These are phyloP conservation scores for Spathaspora sp. DNA, from an alignment of 805 yeast species.

Conservation along the genomic window DNA sequence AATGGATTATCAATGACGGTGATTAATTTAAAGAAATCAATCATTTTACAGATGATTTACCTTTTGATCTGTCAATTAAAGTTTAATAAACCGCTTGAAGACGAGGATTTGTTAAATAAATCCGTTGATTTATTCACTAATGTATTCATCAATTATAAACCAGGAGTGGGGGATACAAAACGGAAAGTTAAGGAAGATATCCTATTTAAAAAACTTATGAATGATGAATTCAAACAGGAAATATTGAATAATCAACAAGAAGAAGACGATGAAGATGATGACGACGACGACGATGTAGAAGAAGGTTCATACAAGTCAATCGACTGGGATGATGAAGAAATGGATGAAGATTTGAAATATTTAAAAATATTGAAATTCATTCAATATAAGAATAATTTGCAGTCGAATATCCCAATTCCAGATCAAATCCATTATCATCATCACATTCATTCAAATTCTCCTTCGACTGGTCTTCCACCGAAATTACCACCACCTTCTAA, in stretches of 20 bases:
- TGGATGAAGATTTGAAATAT: slow-evolving; percentile 45
- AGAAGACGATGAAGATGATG: slow-evolving; percentile 28
- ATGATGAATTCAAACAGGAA: slow-evolving; percentile 37
- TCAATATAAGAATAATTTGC: slow-evolving; percentile 29
- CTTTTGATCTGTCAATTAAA: slow-evolving; percentile 38
- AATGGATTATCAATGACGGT: slow-evolving; percentile 42
- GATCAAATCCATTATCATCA: slow-evolving; percentile 6
- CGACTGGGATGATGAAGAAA: slow-evolving; percentile 46
- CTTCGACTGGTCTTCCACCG: neutral
- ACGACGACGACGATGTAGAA: slow-evolving; percentile 22
- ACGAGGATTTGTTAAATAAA: slow-evolving; percentile 16
- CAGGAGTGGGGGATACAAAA: slow-evolving; percentile 17
- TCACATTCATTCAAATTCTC: neutral
- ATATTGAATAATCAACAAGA: slow-evolving; percentile 27
- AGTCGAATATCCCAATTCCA: neutral
- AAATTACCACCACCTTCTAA: neutral
- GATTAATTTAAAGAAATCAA: slow-evolving; percentile 40
- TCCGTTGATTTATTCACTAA: slow-evolving; percentile 32
- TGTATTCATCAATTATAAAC: slow-evolving; percentile 36
- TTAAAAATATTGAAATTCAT: slow-evolving; percentile 39
- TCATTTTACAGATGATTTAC: slow-evolving; percentile 40
- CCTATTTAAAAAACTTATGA: slow-evolving; percentile 33
- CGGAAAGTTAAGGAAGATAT: slow-evolving; percentile 29
- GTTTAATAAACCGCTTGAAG: slow-evolving; percentile 23
- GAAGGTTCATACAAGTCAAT: slow-evolving; percentile 22